phyloP scores from a whole-genome alignment of 169 alveolate species.

The Amoebophrya sp. region DNA sequence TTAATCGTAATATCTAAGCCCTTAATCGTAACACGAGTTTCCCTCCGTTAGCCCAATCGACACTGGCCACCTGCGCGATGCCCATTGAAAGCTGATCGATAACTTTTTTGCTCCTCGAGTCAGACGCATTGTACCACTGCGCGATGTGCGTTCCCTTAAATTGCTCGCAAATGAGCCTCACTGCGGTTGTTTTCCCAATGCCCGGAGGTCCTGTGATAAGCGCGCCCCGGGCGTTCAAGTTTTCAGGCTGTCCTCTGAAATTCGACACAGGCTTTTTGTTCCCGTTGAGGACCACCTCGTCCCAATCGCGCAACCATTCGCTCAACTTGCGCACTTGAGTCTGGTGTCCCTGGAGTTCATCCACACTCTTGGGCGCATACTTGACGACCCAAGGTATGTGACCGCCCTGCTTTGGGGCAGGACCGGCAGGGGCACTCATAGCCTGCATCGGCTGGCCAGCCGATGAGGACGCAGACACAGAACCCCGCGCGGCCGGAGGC shows the following conservation, averaged over 20 bases:
- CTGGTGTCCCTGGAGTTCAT: slow-evolving; percentile 83
- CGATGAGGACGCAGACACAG: neutral
- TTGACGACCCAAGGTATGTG: slow-evolving; percentile 65
- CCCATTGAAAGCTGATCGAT: slow-evolving; percentile 11
- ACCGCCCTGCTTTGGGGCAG: neutral
- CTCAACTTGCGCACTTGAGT: slow-evolving; percentile 68
- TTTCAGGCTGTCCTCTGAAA: slow-evolving; percentile 44
- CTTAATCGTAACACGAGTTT: too few species aligned
- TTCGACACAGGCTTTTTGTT: neutral
- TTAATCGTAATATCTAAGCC: too few species aligned
- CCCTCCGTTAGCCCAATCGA: neutral
- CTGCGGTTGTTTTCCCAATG: slow-evolving; percentile 94
- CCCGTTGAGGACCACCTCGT: slow-evolving; percentile 56
- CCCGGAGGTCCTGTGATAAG: slow-evolving; percentile 98
- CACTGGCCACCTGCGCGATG: slow-evolving; percentile 12
- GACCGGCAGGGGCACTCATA: neutral
- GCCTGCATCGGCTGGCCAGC: neutral
- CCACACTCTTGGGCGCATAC: slow-evolving; percentile 77
- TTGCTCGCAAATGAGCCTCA: slow-evolving; percentile 65
- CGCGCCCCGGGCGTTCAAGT: slow-evolving; percentile 81
- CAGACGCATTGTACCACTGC: slow-evolving; percentile 83
- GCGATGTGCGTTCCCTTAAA: slow-evolving; percentile 10
- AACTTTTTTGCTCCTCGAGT: slow-evolving; percentile 78
- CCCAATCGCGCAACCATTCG: slow-evolving; percentile 89
- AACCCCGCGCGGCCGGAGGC: too few species aligned